Percentiles rank a stretch among this genome's conserved stretches.
These are phyloP conservation scores for Flaveria bidentis DNA, from an alignment of 129 eudicot genomes.

Conservation along the genomic window DNA sequence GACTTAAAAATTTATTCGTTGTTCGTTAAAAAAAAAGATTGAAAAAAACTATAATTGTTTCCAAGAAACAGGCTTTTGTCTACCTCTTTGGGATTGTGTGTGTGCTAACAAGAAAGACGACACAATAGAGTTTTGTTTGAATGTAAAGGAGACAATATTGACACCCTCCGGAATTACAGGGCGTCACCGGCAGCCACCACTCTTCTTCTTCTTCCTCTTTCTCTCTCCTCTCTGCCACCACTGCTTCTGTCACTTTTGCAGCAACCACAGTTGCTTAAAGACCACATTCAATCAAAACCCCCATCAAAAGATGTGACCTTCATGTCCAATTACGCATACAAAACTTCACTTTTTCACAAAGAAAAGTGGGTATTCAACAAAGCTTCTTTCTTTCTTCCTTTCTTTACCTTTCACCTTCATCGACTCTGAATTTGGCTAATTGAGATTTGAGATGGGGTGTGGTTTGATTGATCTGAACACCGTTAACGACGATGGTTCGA, in stretches of 20 bases:
- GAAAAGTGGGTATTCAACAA: conserved; percentile 23
- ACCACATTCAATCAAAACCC: conserved; percentile 10
- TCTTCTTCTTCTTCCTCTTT: neutral
- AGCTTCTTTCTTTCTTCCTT: conserved; percentile 9
- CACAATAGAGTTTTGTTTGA: conserved; percentile 57
- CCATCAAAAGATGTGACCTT: conserved; percentile 42
- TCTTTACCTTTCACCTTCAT: neutral
- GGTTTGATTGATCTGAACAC: conserved; percentile 82
- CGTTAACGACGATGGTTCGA: conserved; percentile 43
- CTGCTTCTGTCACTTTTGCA: conserved; percentile 51
- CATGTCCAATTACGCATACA: conserved; percentile 30
- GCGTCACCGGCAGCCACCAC: conserved; percentile 39
- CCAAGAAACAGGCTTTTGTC: neutral
- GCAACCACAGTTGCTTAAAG: conserved; percentile 4
- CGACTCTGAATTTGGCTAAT: neutral
- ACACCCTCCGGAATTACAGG: conserved; percentile 95
- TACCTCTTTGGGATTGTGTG: neutral
- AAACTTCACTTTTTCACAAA: conserved; percentile 39
- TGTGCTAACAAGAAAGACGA: conserved; percentile 42
- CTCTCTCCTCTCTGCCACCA: conserved; percentile 34
- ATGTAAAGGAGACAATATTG: conserved; percentile 67
- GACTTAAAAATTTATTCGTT: no score
- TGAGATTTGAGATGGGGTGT: conserved; percentile 33
- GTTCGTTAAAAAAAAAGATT: no score
- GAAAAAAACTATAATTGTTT: no score